A percentile compares a stretch with the other conserved stretches of the same genome.
These are phyloP conservation scores for Pythium apleroticum DNA, from an alignment of 352 stramenopile genomes.

Conservation along the genomic window DNA sequence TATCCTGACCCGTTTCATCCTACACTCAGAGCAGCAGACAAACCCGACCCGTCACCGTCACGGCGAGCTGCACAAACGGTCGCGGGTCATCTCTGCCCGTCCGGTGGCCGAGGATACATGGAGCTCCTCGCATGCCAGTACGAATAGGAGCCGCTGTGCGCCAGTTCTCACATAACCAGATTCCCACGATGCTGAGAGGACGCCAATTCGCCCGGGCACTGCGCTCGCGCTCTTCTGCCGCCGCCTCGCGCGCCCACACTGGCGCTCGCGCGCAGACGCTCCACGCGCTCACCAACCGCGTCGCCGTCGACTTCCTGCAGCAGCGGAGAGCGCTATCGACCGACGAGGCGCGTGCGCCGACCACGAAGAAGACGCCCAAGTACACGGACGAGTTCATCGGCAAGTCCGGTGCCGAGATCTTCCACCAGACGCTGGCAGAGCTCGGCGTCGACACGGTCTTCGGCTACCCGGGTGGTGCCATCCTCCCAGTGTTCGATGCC, in stretches of 20 bases:
- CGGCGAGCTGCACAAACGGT: conserved; percentile 25
- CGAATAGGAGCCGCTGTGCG: neutral
- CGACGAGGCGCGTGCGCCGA: conserved; percentile 10
- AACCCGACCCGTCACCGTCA: conserved; percentile 11
- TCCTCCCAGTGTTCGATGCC: conserved; percentile 94
- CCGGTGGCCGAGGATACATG: conserved; percentile 4
- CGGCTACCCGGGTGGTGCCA: conserved; percentile 93
- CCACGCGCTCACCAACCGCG: conserved; percentile 21
- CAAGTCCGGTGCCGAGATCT: conserved; percentile 92
- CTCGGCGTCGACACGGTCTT: conserved; percentile 92
- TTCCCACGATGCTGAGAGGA: conserved; percentile 31
- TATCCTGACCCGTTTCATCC: neutral
- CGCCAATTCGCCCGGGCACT: conserved; percentile 28
- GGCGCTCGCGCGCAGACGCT: conserved; percentile 4
- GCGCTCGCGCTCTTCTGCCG: conserved; percentile 24
- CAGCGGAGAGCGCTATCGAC: conserved; percentile 33
- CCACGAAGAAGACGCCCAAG: conserved; percentile 26
- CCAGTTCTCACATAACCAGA: conserved; percentile 5
- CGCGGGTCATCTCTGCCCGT: neutral
- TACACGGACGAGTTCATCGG: conserved; percentile 88
- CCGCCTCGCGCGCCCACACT: neutral
- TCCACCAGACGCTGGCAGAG: conserved; percentile 92
- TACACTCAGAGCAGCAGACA: neutral
- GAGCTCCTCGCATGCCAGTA: neutral
- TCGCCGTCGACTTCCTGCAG: conserved; percentile 31